phyloP scores from a whole-genome alignment of 495 filamentous ascomycete species.

The Achaetomiella virescens region DNA sequence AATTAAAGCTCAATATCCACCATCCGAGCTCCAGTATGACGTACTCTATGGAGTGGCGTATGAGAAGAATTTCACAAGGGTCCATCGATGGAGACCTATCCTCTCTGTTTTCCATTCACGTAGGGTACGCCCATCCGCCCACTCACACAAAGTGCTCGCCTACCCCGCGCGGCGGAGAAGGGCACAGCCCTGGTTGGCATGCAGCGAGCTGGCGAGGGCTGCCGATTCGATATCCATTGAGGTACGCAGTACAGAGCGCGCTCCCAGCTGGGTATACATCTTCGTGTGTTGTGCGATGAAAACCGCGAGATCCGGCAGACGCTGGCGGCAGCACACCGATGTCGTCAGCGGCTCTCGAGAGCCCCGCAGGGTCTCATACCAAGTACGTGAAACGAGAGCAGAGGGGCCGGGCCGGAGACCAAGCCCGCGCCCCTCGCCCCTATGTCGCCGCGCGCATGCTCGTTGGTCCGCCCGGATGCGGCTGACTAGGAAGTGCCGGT shows the following conservation, averaged over 20 bases:
- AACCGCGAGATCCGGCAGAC: not conserved
- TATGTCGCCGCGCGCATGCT: not conserved
- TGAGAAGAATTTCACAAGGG: constrained; percentile 2
- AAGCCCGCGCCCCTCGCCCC: constrained; percentile 5
- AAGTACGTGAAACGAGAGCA: not conserved
- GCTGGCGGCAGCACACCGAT: constrained; percentile 26
- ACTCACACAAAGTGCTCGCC: too few species aligned
- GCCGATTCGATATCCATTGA: too few species aligned
- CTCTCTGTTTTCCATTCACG: not conserved
- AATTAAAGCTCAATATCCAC: constrained; percentile 4
- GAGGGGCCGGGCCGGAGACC: constrained; percentile 8
- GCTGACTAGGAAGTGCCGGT: not conserved
- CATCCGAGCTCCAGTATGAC: constrained; percentile 10
- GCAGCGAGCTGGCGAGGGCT: too few species aligned
- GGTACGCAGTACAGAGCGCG: too few species aligned
- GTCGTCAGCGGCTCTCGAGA: constrained; percentile 12
- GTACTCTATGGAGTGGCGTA: constrained; percentile 7
- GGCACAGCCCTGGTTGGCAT: too few species aligned
- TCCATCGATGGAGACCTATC: not conserved
- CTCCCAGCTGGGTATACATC: not conserved
- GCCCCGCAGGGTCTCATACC: not conserved
- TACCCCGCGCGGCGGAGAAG: too few species aligned
- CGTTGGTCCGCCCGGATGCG: not conserved
- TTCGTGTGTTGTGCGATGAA: not conserved
- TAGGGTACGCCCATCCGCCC: not conserved